Base-by-base conservation (phyloP, 1,284 basidiomycete species). In the Taiwanofungus camphoratus region DNA sequence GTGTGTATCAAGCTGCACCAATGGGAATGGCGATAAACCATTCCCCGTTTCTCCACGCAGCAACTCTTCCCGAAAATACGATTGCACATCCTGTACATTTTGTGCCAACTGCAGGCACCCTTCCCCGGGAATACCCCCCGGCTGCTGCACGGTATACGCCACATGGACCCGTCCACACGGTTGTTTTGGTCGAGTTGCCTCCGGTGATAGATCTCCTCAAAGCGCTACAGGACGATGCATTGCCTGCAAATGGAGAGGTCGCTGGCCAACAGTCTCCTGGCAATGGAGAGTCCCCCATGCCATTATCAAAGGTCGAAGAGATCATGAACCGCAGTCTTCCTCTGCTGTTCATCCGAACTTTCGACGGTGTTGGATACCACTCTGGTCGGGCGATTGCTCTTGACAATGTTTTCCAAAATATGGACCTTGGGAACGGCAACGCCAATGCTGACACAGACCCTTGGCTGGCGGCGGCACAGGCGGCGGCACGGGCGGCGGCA, bases 361-460 rank as follows among this genome's bases (percentile, higher is more conserved):
- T 71, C 48, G 78, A 90, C 61, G 87, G 87, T 18, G 77, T 89
- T 20, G 87, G 87, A 3, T 90, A 89, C 59, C 87, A 90, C 58
- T 88, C 87, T 22, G 87, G 87, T 31, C 76, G 87, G 46, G 87
- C 87, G 50, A 82, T 92, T 43, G 76, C 87, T 26, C 87, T 83
- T 56, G 88, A 88, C 59, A 90, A 89, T 52, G 77, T 88, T 24
- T 86, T 85, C 62, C 77, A 81, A 51, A 63, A 68, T 13, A 73
- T 86, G 63, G 79, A 79, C 57, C 62, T 85, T 42, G 55, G 61
- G 36, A 53, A 50, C 23, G 46, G 45, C 2, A 46, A 45, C 8
- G 36, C 50, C 29, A 51, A 52, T 33, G 52, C 38, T 3, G 56
- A 55, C 15, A 44, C 45, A 23, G 49, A 45, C 20, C 49, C 48